Base-by-base conservation (phyloP, 306 rosid genomes). In the Comarum palustre region DNA sequence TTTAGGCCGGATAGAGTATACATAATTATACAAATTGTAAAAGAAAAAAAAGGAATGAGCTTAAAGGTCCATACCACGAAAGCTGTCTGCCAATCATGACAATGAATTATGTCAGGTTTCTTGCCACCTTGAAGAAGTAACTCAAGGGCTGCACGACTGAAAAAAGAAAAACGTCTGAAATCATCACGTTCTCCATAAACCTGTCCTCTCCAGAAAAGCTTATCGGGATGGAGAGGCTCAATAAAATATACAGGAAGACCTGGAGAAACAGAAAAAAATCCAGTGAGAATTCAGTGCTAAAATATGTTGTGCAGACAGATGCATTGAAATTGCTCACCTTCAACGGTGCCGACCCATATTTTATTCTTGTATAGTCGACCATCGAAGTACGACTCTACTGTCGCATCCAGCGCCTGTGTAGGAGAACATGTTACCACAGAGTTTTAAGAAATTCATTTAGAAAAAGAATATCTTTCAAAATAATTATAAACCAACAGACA, bases 81-180 rank as follows among this genome's bases (percentile, higher is more conserved):
- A 82, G 99, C 92, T 57, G 97, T 94, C 86, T 94, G 99, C 99
- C 99, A 94, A 84, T 94, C 99, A 82, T 94, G 99, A 78, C 99
- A 94, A 82, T 91, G 99, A 63, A 94, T 91, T 82, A 94, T 91
- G 83, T 94, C 97, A 47, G 99, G 99, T 72, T 88, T 87, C 89
- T 94, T 94, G 79, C 97, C 97, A 80, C 97, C 90, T 76, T 62
- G 93, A 80, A 89, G 86, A 84, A 94, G 89, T 77, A 94, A 94
- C 77, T 94, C 96, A 42, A 94, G 99, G 61, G 95, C 96, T 36
- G 90, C 97, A 78, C 97, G 96, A 74, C 97, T 91, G 82, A 94
- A 94, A 80, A 50, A 94, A 38, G 99, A 88, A 82, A 94, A 94
- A 63, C 99, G 90, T 76, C 74, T 89, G 80, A 94, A 94, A 83